Conservation (phyloP, 2,329 filamentous ascomycete species). For the Endoconidiophora laricicola region DNA sequence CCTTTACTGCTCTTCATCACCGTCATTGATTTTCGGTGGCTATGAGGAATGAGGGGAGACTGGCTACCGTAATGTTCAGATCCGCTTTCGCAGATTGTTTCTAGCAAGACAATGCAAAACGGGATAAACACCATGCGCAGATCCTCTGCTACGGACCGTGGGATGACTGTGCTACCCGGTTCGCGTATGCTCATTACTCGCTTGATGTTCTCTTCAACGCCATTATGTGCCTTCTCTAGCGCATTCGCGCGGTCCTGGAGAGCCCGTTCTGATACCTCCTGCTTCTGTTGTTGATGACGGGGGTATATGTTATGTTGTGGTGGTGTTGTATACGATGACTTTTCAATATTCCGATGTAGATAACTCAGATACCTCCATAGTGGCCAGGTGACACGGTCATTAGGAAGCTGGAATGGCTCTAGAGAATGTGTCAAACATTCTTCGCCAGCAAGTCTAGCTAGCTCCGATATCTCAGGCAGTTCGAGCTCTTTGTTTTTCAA, state of each 20-base stretch:
- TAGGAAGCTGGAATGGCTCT: conserved; percentile 6
- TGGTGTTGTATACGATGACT: neutral
- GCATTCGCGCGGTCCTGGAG: neutral
- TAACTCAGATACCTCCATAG: conserved; percentile 12
- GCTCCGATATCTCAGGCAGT: neutral
- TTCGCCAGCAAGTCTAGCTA: neutral
- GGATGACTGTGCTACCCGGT: neutral
- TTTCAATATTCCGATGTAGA: conserved; percentile 7
- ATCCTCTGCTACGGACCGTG: neutral
- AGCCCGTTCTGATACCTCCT: neutral
- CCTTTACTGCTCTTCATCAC: no score
- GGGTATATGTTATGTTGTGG: neutral
- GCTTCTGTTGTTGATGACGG: neutral
- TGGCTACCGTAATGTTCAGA: neutral
- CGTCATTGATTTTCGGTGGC: no score
- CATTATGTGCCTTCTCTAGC: conserved; percentile 7
- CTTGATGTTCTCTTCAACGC: neutral
- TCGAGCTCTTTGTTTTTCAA: neutral
- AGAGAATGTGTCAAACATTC: neutral
- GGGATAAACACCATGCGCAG: conserved; percentile 5
- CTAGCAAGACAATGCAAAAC: conserved; percentile 2
- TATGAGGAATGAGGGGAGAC: no score
- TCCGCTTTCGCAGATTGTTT: neutral
- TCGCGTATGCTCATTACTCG: neutral
- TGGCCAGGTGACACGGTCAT: conserved; percentile 3